Percentiles rank a stretch among this genome's conserved stretches.
Conservation (phyloP, 257 asterid genomes). For the Cruciata laevipes region DNA sequence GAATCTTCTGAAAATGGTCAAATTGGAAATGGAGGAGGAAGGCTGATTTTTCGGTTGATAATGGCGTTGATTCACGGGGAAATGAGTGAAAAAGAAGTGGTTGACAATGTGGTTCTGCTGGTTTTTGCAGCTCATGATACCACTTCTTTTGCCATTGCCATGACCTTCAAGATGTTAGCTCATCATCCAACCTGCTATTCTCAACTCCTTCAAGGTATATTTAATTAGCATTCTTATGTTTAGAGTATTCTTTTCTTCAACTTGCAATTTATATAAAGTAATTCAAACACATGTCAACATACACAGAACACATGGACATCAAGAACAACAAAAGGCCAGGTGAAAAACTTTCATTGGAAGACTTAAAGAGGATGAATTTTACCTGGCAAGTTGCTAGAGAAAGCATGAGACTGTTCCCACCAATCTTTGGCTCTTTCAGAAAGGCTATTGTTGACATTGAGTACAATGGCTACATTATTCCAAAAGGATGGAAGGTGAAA, state of each 20-base stretch:
- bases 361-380: conserved; percentile 64
- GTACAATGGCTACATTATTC: conserved; percentile 69
- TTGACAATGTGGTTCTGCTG: conserved; percentile 66
- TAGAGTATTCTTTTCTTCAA: background rate
- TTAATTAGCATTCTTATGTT: background rate
- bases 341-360: conserved; percentile 43
- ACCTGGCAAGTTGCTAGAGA: conserved; percentile 91
- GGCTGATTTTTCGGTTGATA: conserved; percentile 45
- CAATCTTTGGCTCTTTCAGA: conserved; percentile 85
- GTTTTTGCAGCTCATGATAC: conserved; percentile 94
- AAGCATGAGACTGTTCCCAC: conserved; percentile 89
- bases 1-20: conserved; percentile 12
- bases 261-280: background rate
- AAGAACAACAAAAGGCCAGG: conserved; percentile 34
- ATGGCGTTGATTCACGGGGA: conserved; percentile 58
- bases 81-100: conserved; percentile 67
- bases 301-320: conserved; percentile 54
- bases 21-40: conserved; percentile 26
- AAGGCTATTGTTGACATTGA: conserved; percentile 69
- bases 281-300: background rate
- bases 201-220: conserved; percentile 52
- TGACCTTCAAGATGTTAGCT: conserved; percentile 83
- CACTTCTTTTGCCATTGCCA: conserved; percentile 81
- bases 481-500: conserved; percentile 87
- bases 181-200: conserved; percentile 55